Percentiles rank a stretch among this genome's conserved stretches.
Evolutionary conservation across 257 asterid genomes (phyloP).

Genomic region (Verbena officinalis): DNA sequence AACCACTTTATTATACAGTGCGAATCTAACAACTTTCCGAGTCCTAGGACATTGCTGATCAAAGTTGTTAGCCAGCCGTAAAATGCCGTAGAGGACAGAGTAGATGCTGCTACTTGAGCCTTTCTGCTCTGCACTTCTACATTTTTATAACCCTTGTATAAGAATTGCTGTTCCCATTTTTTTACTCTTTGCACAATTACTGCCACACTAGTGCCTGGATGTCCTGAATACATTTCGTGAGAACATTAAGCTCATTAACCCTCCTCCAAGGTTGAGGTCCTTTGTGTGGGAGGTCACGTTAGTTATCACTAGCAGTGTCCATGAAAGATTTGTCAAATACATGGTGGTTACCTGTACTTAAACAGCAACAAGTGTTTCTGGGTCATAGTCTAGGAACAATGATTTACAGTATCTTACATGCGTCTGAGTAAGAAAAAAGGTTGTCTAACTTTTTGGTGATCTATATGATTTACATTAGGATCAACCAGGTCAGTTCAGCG

Average conservation of each 20-base stretch:
- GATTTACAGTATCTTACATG: slow-evolving; percentile 4
- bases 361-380: neutral
- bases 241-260: neutral
- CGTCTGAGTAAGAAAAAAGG: neutral
- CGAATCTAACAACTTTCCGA: neutral
- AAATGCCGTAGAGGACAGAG: neutral
- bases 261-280: slow-evolving; percentile 9
- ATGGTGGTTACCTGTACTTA: neutral
- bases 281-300: neutral
- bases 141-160: neutral
- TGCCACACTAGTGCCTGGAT: neutral
- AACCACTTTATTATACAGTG: neutral
- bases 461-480: slow-evolving; percentile 7
- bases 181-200: neutral
- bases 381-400: neutral
- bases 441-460: neutral
- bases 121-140: neutral
- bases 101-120: neutral
- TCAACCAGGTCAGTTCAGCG: slow-evolving; percentile 11
- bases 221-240: neutral
- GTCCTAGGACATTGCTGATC: neutral
- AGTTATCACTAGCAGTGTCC: too few species aligned
- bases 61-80: neutral
- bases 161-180: too few species aligned
- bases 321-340: neutral